Conservation (phyloP, 495 filamentous ascomycete species). For the Usnea hakonensis region DNA sequence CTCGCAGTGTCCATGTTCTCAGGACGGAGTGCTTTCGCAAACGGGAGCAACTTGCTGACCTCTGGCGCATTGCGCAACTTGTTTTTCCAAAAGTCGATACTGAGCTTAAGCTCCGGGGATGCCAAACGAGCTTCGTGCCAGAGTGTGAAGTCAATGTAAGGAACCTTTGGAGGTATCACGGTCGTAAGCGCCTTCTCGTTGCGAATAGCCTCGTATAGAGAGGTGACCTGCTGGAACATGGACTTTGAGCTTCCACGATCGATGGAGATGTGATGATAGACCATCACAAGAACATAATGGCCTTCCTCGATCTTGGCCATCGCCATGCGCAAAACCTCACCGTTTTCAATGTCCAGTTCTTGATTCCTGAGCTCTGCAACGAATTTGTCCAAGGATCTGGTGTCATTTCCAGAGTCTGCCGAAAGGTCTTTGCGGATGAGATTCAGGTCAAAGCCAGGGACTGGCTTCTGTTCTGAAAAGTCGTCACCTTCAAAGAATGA, state of each 20-base stretch:
- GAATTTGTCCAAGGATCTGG: constrained; percentile 5
- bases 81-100: constrained; percentile 25
- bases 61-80: constrained; percentile 20
- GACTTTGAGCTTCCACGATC: constrained; percentile 25
- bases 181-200: constrained; percentile 16
- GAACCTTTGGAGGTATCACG: constrained; percentile 18
- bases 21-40: constrained; percentile 15
- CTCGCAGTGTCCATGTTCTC: constrained; percentile 9
- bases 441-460: constrained; percentile 16
- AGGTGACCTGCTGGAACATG: constrained; percentile 23
- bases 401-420: constrained; percentile 4
- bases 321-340: constrained; percentile 24
- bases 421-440: constrained; percentile 20
- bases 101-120: constrained; percentile 12
- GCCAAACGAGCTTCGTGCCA: constrained; percentile 25
- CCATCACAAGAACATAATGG: constrained; percentile 29
- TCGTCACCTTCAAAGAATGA: constrained; percentile 25
- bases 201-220: constrained; percentile 24
- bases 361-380: constrained; percentile 14
- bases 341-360: constrained; percentile 27
- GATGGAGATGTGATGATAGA: constrained; percentile 28
- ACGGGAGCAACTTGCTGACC: constrained; percentile 17
- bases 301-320: constrained; percentile 23
- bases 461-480: constrained; percentile 22
- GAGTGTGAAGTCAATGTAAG: constrained; percentile 27